Evolutionary conservation across 1,139 yeast species (phyloP), one percentile per base, ranked within the genome.

Genomic region (Saccharomyces pastorianus): DNA sequence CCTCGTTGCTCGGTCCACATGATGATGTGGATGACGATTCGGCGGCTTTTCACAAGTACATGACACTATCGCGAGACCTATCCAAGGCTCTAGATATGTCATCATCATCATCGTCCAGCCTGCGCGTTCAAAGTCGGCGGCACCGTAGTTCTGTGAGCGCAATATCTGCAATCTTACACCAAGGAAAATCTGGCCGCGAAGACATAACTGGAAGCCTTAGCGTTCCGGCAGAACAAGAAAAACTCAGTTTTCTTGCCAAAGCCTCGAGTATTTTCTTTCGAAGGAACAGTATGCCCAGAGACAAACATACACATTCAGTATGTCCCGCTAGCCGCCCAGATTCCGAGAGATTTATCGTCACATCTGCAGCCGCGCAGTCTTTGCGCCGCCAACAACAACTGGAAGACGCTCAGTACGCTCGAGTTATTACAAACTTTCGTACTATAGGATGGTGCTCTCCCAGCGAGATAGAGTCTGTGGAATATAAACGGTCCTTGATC

Each of bases 401-500:
- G n/a, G 44, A 38, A 5, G 44, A 38, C n/a, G 44, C 25, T 8
- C 13, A 9, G 26, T 38, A 38, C 25, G 44, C 44, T 5, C 44
- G 44, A 11, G 44, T 38, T 6, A 38, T 38, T 13, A 25, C 25
- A 7, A 17, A 38, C 44, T 20, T 38, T 13, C 44, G 44, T 25
- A 9, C 44, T 25, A 17, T 38, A 14, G 44, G 44, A 20, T 62
- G 65, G 65, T 56, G 57, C 32, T 58, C 63, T n/a, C 44, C 51
- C 20, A 55, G 56, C 9, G 64, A 61, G 46, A 29, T 61, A n/a
- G 25, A 49, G 20, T 55, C 51, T 27, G 38, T 61, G 28, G 55
- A 57, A 46, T 55, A 53, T 23, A 56, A 59, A 50, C 53, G 64
- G 28, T 53, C 60, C n/a, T 38, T 59, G 28, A 58, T 61, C 20